Evolutionary conservation across 2,329 filamentous ascomycete genomes (phyloP), one percentile per base, ranked within the genome.

Genomic region (Diaporthe ampelina): DNA sequence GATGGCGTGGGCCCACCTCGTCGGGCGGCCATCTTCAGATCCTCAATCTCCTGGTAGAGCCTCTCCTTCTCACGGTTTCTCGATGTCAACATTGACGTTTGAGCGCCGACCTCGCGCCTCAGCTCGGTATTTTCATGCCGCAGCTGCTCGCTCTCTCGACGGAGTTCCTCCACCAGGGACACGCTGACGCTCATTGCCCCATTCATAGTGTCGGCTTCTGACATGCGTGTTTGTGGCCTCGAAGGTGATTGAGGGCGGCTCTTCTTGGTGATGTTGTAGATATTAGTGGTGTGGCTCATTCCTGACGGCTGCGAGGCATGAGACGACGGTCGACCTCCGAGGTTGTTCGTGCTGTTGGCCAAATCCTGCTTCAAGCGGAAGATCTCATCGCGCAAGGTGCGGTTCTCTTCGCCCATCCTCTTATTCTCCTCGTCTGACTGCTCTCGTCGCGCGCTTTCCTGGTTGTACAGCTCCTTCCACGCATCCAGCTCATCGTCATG

Each of bases 81-180:
- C 48, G 97, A 98, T 1, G 96, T 98, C 45, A 99, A 89, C 95
- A 99, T 98, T 0, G 95, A 98, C 0, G 95, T 97, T 82, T 99
- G 97, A 3, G 97, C 97, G 76, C 95, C 95, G 40, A 98, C 94
- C 82, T 98, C 95, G 71, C 95, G 93, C 70, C 96, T 91, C 43
- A 99, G 84, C 81, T 98, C 96, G 3, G 95, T 94, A 79, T 98
- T 98, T 80, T 98, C 96, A 80, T 96, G 95, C 69, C 94, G 93
- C 37, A 98, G 86, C 78, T 97, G 93, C 76, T 95, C 93, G 73
- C 89, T 89, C 79, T 93, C 91, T 6, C 88, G 86, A 13, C 90
- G 88, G 10, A 95, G 85, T 75, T 98, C 95, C n/a, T 97, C 94
- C 15, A 94, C 89, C 1, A 95, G 89, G 11, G 91, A 94, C 76